Percentiles rank a stretch among this genome's conserved stretches.
These are phyloP conservation scores for Phytomonas serpens DNA, from an alignment of 208 protist genomes.

Conservation along the genomic window DNA sequence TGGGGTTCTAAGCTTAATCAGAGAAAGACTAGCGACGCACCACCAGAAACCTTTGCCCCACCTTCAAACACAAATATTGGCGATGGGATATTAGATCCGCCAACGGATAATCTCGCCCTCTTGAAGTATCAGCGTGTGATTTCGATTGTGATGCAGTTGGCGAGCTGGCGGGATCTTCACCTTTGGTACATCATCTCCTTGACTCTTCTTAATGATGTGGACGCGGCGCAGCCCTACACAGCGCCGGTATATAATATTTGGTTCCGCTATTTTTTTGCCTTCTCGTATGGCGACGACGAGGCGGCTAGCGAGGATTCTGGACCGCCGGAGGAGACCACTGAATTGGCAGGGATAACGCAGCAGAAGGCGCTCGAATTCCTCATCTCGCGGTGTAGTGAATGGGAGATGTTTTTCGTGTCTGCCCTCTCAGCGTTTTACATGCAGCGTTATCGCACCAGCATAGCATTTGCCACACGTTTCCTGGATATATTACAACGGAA, in stretches of 20 bases:
- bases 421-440: constrained; percentile 43
- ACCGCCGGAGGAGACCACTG: background rate
- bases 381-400: constrained; percentile 36
- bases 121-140: background rate
- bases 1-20: background rate
- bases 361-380: constrained; percentile 17
- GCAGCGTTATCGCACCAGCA: constrained; percentile 51
- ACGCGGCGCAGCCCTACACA: constrained; percentile 17
- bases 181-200: constrained; percentile 62
- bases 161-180: constrained; percentile 35
- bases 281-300: constrained; percentile 11
- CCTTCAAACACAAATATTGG: background rate
- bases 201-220: constrained; percentile 17
- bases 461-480: constrained; percentile 31
- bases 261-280: constrained; percentile 59
- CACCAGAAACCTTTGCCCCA: background rate
- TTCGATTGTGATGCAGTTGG: constrained; percentile 22
- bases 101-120: background rate
- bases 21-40: background rate
- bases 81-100: background rate
- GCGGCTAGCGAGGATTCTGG: no score
- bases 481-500: constrained; percentile 8
- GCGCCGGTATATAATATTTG: constrained; percentile 29
- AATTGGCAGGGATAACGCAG: background rate
- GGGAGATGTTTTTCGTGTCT: constrained; percentile 50